Base-by-base conservation (phyloP, 2,329 filamentous ascomycete species). In the Penicillium sp. region DNA sequence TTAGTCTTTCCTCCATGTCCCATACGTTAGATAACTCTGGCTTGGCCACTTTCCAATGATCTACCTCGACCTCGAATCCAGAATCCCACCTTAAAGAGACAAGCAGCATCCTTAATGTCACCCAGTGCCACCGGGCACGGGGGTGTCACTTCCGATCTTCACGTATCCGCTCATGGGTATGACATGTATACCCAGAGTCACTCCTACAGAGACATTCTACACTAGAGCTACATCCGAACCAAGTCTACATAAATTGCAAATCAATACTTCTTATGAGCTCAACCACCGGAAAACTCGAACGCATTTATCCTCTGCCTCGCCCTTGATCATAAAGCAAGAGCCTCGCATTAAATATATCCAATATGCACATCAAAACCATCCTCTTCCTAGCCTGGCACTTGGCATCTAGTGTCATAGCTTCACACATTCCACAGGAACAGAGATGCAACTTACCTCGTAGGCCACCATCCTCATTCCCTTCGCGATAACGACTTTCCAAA, bases 361-460 rank as follows among this genome's bases (percentile, higher is more conserved):
- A 45, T 13, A 63, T 63, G 59, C 55, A 45, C 28, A 49, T 63
- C 31, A 45, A 50, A 13, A 34, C 51, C 16, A n/a, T 28, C 24
- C 45, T 57, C 15, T 13, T 54, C 26, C 16, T 61, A 12, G 46
- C 48, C 15, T 51, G 48, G 5, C 44, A 43, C 21, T 36, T 60
- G 36, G 38, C 50, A 4, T 33, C 46, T 8, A 26, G n/a, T 6
- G 12, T n/a, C 21, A 21, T 45, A 28, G 48, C 42, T 49, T 26
- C 26, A 26, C 28, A 28, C 44, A 24, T 13, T 21, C 1, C 39
- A 50, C 18, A 49, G 28, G 5, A 38, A 41, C 15, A 21, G 44
- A 15, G 13, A 29, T 4, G 10, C 42, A 16, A 29, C 23, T 21
- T 36, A 33, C 38, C 39, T 39, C 42, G 53, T 56, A 53, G 29